Percentiles rank a stretch among this genome's conserved stretches.
Evolutionary conservation across 495 filamentous ascomycete species (phyloP).

Genomic region (Talaromyces wortmannii): DNA sequence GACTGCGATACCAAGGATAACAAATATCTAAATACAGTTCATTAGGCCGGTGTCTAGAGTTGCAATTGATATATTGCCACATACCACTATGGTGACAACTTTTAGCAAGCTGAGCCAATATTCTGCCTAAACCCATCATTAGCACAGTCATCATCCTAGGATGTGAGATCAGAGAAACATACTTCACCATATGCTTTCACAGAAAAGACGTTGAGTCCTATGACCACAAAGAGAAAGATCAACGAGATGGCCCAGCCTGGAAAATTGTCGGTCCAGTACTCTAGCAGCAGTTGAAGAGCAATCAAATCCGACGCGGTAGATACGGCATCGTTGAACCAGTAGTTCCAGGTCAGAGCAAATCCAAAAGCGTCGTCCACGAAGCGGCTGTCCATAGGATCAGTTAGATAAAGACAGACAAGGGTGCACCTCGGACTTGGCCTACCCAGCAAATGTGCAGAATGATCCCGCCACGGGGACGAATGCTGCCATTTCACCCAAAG

Average conservation of each 20-base stretch:
- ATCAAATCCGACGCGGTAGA: conserved; percentile 49
- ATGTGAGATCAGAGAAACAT: conserved; percentile 5
- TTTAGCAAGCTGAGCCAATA: conserved; percentile 51
- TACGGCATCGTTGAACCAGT: conserved; percentile 55
- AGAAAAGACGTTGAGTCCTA: conserved; percentile 41
- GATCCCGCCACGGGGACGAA: conserved; percentile 43
- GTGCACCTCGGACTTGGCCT: conserved; percentile 7
- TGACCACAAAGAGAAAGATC: conserved; percentile 45
- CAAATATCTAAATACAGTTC: conserved; percentile 34
- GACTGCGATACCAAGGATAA: conserved; percentile 43
- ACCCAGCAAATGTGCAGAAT: conserved; percentile 47
- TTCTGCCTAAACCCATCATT: conserved; percentile 30
- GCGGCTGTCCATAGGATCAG: conserved; percentile 25
- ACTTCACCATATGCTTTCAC: conserved; percentile 50
- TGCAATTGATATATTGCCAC: conserved; percentile 6
- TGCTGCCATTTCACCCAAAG: conserved; percentile 43
- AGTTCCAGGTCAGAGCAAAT: conserved; percentile 71
- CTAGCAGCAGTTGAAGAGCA: conserved; percentile 43
- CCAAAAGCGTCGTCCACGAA: conserved; percentile 66
- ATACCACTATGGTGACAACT: conserved; percentile 46
- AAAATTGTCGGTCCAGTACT: conserved; percentile 47
- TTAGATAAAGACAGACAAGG: conserved; percentile 1
- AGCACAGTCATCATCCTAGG: not conserved
- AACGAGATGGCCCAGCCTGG: conserved; percentile 44
- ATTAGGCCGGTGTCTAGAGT: not conserved